A percentile compares a stretch with the other conserved stretches of the same genome.
Conservation (phyloP, 2,329 filamentous ascomycete genomes). For the Ascochyta rabiei region DNA sequence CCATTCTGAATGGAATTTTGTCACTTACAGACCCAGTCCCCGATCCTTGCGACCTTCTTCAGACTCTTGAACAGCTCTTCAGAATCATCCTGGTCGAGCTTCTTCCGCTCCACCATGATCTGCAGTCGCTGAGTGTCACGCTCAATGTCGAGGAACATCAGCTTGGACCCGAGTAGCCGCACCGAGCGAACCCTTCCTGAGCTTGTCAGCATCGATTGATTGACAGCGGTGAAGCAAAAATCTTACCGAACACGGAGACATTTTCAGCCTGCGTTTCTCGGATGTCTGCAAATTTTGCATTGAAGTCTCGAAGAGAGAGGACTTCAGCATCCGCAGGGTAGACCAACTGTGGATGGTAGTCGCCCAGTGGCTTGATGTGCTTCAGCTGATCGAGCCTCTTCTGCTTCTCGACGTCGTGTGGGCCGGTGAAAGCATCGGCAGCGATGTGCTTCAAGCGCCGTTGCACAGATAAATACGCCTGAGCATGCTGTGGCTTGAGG, state of each 20-base stretch:
- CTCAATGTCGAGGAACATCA: conserved; percentile 83
- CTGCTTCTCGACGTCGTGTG: conserved; percentile 55
- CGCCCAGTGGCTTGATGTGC: conserved; percentile 55
- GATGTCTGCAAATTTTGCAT: conserved; percentile 35
- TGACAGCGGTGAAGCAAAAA: background rate
- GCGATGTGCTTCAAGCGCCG: conserved; percentile 35
- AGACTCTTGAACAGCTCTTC: conserved; percentile 63
- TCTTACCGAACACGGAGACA: conserved; percentile 46
- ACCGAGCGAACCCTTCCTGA: conserved; percentile 76
- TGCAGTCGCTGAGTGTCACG: conserved; percentile 77
- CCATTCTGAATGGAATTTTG: conserved; percentile 1
- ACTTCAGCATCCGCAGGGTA: conserved; percentile 22
- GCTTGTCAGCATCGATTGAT: conserved; percentile 33
- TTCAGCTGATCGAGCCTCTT: conserved; percentile 62
- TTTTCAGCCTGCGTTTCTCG: conserved; percentile 34
- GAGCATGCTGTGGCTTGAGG: conserved; percentile 53
- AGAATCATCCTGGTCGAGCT: conserved; percentile 50
- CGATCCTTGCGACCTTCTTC: conserved; percentile 72
- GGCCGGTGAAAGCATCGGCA: conserved; percentile 35
- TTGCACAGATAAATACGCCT: conserved; percentile 56
- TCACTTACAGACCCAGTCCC: conserved; percentile 80
- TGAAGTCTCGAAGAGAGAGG: conserved; percentile 38
- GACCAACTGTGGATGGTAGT: conserved; percentile 62
- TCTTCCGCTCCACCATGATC: conserved; percentile 72
- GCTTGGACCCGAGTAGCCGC: conserved; percentile 74